Conservation (phyloP, 371 early-diverging fungal species). For the Chytridiales sp. region DNA sequence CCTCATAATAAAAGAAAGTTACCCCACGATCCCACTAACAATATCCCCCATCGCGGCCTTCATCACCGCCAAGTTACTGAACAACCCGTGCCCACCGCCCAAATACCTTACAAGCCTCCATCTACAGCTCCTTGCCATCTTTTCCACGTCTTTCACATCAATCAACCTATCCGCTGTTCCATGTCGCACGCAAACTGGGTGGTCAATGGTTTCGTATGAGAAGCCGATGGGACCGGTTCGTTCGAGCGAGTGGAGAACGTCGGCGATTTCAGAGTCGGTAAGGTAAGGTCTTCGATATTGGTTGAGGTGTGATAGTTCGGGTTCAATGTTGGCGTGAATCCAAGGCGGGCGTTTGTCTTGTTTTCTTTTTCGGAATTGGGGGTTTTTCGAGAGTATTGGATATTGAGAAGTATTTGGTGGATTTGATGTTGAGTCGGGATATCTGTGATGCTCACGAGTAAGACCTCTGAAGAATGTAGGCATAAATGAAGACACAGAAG, state of each 20-base stretch:
- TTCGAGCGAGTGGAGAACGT: constrained; percentile 7
- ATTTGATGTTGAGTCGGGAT: not conserved
- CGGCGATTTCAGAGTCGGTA: not conserved
- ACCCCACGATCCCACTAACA: not conserved
- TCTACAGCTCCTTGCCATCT: not conserved
- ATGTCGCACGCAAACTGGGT: not conserved
- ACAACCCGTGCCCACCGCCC: constrained; percentile 6
- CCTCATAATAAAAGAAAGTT: too few relatives aligned
- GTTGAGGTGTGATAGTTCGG: not conserved
- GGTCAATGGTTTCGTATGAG: not conserved
- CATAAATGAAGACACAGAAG: too few relatives aligned
- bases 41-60: constrained; percentile 1
- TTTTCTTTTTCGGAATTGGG: not conserved
- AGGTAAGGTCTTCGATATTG: constrained; percentile 6
- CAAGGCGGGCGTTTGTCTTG: not conserved
- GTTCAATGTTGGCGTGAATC: not conserved
- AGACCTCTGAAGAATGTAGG: too few relatives aligned
- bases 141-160: not conserved
- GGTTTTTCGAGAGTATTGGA: not conserved
- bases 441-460: too few relatives aligned
- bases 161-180: constrained; percentile 6
- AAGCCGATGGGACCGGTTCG: constrained; percentile 5
- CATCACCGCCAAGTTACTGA: not conserved
- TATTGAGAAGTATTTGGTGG: constrained; percentile 1
- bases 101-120: constrained; percentile 5